Base-by-base conservation (phyloP, 2,329 filamentous ascomycete species). In the Fusarium lyarnte region DNA sequence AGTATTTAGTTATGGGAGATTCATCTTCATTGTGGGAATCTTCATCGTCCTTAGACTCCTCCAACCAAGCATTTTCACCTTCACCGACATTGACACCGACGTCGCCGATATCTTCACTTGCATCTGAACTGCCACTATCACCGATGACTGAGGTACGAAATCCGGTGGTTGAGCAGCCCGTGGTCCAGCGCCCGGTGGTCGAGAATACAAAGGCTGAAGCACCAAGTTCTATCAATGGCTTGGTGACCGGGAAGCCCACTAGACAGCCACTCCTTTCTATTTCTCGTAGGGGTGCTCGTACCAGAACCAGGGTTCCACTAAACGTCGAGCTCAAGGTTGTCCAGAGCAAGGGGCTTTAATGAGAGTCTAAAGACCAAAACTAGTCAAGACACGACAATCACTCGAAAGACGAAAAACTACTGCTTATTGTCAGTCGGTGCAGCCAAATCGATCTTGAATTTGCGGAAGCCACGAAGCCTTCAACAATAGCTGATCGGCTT, bases 401-500 rank as follows among this genome's bases (percentile, higher is more conserved):
- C 38, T n/a, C 21, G 21, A 41, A 41, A n/a, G 38, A n/a, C n/a
- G 21, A 41, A 14, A 19, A n/a, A n/a, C 8, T n/a, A 14, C 21
- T n/a, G 21, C 27, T 29, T 8, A 29, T 29, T 29, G 27, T 29
- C 27, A 29, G 27, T 29, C 27, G 27, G 27, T 29, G 2, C 27
- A 29, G 27, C 8, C 7, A 29, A 29, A 29, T 29, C 27, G 7
- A 8, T 29, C 27, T 29, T 29, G 6, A 29, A 29, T 29, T 8
- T 29, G 27, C 8, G 27, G 27, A 8, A 29, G 27, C 27, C 6
- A 8, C 8, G 27, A 8, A 29, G 27, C 27, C 27, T 29, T 29
- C 27, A 29, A 29, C 7, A 29, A 9, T 9, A 29, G 27, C 27
- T 29, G 27, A 29, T 31, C 65, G 74, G 74, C 74, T 76, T 76